Base-by-base conservation (phyloP, 805 yeast species). In the Yarrowia hollandica region DNA sequence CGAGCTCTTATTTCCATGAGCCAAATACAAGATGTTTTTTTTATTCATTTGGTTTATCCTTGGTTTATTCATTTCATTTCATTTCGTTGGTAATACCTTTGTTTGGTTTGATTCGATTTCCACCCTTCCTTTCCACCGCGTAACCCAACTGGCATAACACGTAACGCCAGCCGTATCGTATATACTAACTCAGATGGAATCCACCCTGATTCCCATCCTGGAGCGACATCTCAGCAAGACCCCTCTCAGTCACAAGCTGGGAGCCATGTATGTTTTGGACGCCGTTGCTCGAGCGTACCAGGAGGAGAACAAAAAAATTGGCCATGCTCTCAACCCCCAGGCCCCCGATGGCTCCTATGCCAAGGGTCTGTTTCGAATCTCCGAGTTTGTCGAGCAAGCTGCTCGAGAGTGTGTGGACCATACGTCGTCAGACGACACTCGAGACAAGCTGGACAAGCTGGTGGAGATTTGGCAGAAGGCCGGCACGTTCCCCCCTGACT, bases 391-490 rank as follows among this genome's bases (percentile, higher is more conserved):
- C 63, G 85, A 82, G 66, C 77, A 79, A 41, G 71, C 88, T 60
- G 72, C 89, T 62, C 82, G 81, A 63, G 85, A 84, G 65, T 82
- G 89, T 5, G 60, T 61, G 12, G 37, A 41, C 26, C 54, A 56
- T 25, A 55, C 63, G 14, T 30, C 61, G 3, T 59, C 66, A 1
- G 69, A 64, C 18, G 68, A 65, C 19, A 61, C 60, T 11, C 34
- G 64, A 69, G 90, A 83, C 61, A 94, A 91, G 71, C 82, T 90
- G 65, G 77, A 84, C 67, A 92, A 90, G 73, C 78, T 94, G 65
- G 80, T 94, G 64, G 96, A 89, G 63, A 91, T 94, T 67, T 94
- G 99, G 99, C 88, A 83, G 65, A 83, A 88, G 64, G 86, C 90
- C 33, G 83, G 82, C 39, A 86, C 96, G 14, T 92, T 94, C 73